phyloP scores from a whole-genome alignment of 2,329 filamentous ascomycete species.

The Tolypocladium tundrense region DNA sequence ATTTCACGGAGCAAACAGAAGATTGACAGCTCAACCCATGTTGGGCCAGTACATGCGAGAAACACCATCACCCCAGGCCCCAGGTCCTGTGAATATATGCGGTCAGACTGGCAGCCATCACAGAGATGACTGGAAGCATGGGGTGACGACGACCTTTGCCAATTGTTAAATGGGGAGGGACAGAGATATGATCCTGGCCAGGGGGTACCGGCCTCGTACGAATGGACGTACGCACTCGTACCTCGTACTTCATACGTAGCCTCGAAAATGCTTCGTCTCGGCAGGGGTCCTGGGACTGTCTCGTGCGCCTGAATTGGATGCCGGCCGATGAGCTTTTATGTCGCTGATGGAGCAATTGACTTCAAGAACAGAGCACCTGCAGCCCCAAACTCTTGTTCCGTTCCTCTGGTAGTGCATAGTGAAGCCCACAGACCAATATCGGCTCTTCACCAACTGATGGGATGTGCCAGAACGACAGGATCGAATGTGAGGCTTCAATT shows the following conservation, averaged over 20 bases:
- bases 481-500: not conserved
- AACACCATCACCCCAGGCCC: not conserved
- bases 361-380: not conserved
- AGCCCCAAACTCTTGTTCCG: not conserved
- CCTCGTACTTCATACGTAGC: not conserved
- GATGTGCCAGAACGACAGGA: not conserved
- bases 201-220: not conserved
- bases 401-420: not conserved
- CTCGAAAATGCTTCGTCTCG: not conserved
- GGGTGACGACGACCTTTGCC: not conserved
- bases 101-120: not conserved
- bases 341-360: not conserved
- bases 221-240: not conserved
- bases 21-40: not conserved
- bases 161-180: too few species aligned
- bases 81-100: not conserved
- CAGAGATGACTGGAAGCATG: not conserved
- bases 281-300: not conserved
- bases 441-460: not conserved
- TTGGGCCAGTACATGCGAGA: not conserved
- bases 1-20: not conserved
- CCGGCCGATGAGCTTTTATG: not conserved
- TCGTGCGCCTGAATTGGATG: not conserved
- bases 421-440: not conserved
- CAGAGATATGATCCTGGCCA: not conserved